Percentiles rank a stretch among this genome's conserved stretches.
Evolutionary conservation across 108 stramenopile genomes (phyloP).

Genomic region (Cyclostephanos invisitatus): DNA sequence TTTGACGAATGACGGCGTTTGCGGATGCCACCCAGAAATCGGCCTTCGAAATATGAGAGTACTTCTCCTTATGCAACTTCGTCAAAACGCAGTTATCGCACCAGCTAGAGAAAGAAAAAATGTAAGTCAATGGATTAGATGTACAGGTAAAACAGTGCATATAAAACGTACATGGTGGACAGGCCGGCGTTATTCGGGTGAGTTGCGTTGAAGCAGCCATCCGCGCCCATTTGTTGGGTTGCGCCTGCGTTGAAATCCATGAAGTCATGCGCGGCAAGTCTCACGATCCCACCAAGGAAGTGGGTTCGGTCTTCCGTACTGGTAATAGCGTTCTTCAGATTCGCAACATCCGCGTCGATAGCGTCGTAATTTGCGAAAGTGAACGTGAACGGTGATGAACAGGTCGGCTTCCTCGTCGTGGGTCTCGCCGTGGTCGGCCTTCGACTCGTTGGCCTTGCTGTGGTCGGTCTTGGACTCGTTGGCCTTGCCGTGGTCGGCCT

Average conservation of each 20-base stretch:
- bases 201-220: conserved; percentile 41
- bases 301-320: conserved; percentile 26
- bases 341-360: conserved; percentile 37
- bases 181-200: conserved; percentile 32
- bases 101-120: too few relatives aligned
- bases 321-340: conserved; percentile 16
- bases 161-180: too few relatives aligned
- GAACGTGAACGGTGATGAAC: neutral
- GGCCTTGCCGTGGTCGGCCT: too few relatives aligned
- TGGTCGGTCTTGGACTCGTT: too few relatives aligned
- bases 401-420: too few relatives aligned
- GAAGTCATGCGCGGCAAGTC: conserved; percentile 50
- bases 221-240: conserved; percentile 23
- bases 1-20: conserved; percentile 44
- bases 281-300: conserved; percentile 47
- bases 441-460: too few relatives aligned
- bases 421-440: too few relatives aligned
- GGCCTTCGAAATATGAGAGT: conserved; percentile 35
- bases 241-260: conserved; percentile 27
- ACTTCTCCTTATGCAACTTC: conserved; percentile 22
- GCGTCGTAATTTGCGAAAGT: conserved; percentile 12
- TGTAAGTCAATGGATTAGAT: too few relatives aligned
- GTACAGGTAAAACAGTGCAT: too few relatives aligned
- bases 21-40: conserved; percentile 53
- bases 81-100: conserved; percentile 28